A percentile compares a stretch with the other conserved stretches of the same genome.
Conservation (phyloP, 768 basidiomycete genomes). For the Gautieria morchelliformis region DNA sequence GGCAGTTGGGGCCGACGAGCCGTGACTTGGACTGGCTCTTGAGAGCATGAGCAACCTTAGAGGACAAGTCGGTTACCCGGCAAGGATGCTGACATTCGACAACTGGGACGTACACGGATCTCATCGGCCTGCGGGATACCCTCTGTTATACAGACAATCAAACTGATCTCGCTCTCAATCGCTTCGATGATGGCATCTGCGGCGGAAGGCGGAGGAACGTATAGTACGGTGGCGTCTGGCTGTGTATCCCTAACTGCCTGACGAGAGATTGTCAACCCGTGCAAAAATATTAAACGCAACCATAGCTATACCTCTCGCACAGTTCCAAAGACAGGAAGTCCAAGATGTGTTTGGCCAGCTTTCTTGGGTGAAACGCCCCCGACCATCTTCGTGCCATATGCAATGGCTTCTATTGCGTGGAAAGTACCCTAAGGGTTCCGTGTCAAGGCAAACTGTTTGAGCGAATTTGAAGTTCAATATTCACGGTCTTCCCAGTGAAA, state of each 20-base stretch:
- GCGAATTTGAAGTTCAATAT: conserved; percentile 14
- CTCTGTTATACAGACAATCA: conserved; percentile 98
- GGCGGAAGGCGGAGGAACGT: conserved; percentile 93
- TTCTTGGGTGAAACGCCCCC: conserved; percentile 97
- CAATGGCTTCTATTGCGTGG: conserved; percentile 88
- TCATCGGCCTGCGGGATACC: conserved; percentile 98
- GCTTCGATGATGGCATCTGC: conserved; percentile 98
- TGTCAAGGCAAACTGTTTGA: neutral
- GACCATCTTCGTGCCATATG: conserved; percentile 94
- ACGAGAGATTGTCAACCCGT: conserved; percentile 5
- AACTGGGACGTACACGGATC: conserved; percentile 55
- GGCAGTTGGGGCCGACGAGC: conserved; percentile 97
- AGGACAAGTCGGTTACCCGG: neutral
- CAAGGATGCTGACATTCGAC: neutral
- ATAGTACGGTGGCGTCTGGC: conserved; percentile 93
- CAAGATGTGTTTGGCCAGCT: conserved; percentile 91
- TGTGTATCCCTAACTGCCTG: conserved; percentile 80
- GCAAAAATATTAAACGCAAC: neutral
- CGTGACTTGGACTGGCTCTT: conserved; percentile 90
- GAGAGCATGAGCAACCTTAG: conserved; percentile 84
- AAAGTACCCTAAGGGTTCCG: conserved; percentile 69
- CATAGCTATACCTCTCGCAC: conserved; percentile 64
- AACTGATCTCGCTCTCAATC: conserved; percentile 93
- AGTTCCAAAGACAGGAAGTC: conserved; percentile 86
- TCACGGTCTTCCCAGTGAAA: conserved; percentile 91